Evolutionary conservation across 441 rosid genomes (phyloP).

Genomic region (Mallotus repandus): DNA sequence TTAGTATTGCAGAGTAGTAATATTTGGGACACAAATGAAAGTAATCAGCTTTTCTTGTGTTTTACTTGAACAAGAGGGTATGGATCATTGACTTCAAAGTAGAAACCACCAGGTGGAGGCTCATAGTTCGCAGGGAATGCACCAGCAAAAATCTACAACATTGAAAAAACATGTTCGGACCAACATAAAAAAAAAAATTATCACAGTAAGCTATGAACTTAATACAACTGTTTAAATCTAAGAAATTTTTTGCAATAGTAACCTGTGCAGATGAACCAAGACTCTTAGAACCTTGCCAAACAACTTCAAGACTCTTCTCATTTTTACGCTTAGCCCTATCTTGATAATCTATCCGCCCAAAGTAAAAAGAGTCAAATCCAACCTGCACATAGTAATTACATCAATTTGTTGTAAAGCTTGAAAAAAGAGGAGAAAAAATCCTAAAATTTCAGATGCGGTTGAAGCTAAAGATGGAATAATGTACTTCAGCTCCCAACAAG

Average conservation of each 20-base stretch:
- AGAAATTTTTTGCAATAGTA: conserved; percentile 10
- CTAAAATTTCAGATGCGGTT: conserved; percentile 8
- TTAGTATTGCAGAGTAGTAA: conserved; percentile 20
- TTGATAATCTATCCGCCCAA: conserved; percentile 97
- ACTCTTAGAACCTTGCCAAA: conserved; percentile 95
- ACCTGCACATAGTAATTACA: conserved; percentile 48
- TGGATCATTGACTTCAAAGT: conserved; percentile 88
- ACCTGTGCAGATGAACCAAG: conserved; percentile 93
- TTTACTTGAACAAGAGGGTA: conserved; percentile 85
- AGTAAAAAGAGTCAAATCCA: conserved; percentile 95
- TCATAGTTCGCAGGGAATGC: conserved; percentile 95
- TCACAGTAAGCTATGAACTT: background rate
- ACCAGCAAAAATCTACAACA: conserved; percentile 87
- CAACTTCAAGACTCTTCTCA: conserved; percentile 95
- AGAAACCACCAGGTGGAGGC: conserved; percentile 95
- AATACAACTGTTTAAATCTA: conserved; percentile 4
- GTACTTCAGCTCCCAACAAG: conserved; percentile 92
- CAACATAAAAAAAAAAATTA: background rate
- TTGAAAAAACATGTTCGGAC: conserved; percentile 22
- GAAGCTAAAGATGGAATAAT: conserved; percentile 23
- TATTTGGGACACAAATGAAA: conserved; percentile 22
- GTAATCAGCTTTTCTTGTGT: conserved; percentile 17
- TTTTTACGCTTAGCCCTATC: conserved; percentile 78
- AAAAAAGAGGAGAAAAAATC: conserved; percentile 17
- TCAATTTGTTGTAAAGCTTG: conserved; percentile 15